Evolutionary conservation across 2,329 filamentous ascomycete species (phyloP).

Genomic region (Xylogone sp.): DNA sequence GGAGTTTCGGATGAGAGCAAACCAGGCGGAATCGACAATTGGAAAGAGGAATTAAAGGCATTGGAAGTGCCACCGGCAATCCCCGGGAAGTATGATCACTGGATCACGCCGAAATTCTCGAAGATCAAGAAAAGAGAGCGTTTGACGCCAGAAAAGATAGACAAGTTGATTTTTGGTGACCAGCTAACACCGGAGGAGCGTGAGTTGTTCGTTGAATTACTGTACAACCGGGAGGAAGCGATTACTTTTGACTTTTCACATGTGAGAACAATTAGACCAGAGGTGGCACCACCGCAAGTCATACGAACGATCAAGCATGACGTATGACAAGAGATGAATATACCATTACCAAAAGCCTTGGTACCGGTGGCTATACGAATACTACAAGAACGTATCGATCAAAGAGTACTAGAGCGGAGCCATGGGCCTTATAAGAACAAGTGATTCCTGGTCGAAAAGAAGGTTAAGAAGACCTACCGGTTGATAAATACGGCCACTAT

Average conservation of each 20-base stretch:
- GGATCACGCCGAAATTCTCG: not conserved
- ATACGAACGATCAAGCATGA: no score
- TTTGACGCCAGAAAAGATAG: not conserved
- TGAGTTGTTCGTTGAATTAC: not conserved
- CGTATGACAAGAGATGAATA: no score
- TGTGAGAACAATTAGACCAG: not conserved
- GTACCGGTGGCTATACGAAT: not conserved
- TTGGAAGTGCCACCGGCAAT: not conserved
- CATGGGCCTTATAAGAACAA: not conserved
- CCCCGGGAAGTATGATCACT: not conserved
- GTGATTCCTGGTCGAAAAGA: no score
- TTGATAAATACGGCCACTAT: no score
- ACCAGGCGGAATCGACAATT: not conserved
- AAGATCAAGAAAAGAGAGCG: no score
- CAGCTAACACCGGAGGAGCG: not conserved
- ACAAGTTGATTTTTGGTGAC: not conserved
- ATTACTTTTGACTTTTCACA: not conserved
- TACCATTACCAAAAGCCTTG: no score
- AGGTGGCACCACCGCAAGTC: not conserved
- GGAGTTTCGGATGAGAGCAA: no score
- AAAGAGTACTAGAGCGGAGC: not conserved
- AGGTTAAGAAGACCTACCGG: no score
- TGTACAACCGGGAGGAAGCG: not conserved
- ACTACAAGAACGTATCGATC: not conserved
- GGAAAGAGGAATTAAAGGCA: not conserved